Evolutionary conservation across 257 asterid genomes (phyloP), one percentile per base, ranked within the genome.

Genomic region (Petunia axillaris): DNA sequence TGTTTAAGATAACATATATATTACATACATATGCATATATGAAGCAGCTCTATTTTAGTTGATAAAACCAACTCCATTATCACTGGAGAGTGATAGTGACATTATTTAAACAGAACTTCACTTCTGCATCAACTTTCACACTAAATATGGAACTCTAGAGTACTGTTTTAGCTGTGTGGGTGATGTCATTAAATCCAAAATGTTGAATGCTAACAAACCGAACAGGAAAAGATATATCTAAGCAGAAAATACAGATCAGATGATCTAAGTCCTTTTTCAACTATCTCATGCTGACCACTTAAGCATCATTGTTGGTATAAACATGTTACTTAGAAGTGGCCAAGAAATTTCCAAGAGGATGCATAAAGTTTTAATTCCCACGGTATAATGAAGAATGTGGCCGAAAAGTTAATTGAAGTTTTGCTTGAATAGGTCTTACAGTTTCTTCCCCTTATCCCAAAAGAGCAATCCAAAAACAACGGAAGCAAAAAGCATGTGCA

Each of bases 391-490:
- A 76, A 41, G 67, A 54, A 55, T 39, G 52, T 5, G 14, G 40
- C 38, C 36, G 13, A 16, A 54, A 58, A 55, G 52, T 55, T 75
- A 37, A 75, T 38, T 7, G 25, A 76, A 73, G 44, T 46, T 15
- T 71, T 6, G 6, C 6, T 14, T 48, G 8, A 58, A 8, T 10
- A 43, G 59, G 6, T 10, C 89, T 87, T 87, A 88, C 93, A 90
- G 80, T 77, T 88, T 79, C 71, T 63, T 80, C 53, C 85, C 94
- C 70, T 87, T 89, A 79, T 85, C 83, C 92, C 92, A 87, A 48
- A 88, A 90, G 58, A 90, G 75, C 39, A 67, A 25, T 60, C 94
- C 94, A 13, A 81, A 88, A 67, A 79, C 76, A 15, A 85, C 2
- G 16, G 94, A 76, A 11, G 91, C 16, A 35, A 87, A 68, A 44